Percentiles rank a stretch among this genome's conserved stretches.
Evolutionary conservation across 1,284 basidiomycete genomes (phyloP).

Genomic region (Tremellales sp.): DNA sequence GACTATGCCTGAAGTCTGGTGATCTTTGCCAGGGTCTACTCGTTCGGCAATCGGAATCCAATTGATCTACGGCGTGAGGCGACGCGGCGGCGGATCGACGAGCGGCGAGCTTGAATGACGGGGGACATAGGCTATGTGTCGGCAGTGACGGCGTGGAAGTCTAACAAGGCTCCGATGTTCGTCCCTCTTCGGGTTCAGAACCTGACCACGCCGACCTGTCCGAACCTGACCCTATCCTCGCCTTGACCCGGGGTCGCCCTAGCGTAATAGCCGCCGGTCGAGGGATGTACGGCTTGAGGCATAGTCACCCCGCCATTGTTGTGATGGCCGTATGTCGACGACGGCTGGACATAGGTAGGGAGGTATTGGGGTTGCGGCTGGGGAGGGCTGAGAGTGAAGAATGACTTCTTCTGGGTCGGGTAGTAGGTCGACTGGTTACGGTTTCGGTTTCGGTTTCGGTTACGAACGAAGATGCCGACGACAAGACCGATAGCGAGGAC

Average conservation of each 20-base stretch:
- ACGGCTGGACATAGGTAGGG: slow-evolving; percentile 9
- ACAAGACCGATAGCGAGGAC: slow-evolving; percentile 5
- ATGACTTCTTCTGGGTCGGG: neutral
- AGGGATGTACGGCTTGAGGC: neutral
- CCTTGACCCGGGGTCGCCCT: neutral
- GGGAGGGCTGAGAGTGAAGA: neutral
- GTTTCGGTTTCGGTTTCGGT: neutral
- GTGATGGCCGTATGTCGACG: neutral
- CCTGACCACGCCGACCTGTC: neutral
- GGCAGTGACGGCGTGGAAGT: too few species aligned
- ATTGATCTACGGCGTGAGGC: too few species aligned
- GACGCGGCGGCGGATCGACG: too few species aligned
- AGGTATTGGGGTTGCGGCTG: neutral
- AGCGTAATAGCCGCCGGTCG: neutral
- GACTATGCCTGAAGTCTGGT: too few species aligned
- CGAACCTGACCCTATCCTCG: neutral
- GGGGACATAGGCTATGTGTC: too few species aligned
- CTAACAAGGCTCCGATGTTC: too few species aligned
- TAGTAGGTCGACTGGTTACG: neutral
- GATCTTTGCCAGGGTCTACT: too few species aligned
- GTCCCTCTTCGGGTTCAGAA: slow-evolving; percentile 13
- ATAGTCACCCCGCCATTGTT: neutral
- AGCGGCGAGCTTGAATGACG: too few species aligned
- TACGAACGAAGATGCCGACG: slow-evolving; percentile 3
- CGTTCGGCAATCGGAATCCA: too few species aligned